Evolutionary conservation across 1,284 basidiomycete species (phyloP), one percentile per base, ranked within the genome.

Genomic region (Ganoderma lucidum): DNA sequence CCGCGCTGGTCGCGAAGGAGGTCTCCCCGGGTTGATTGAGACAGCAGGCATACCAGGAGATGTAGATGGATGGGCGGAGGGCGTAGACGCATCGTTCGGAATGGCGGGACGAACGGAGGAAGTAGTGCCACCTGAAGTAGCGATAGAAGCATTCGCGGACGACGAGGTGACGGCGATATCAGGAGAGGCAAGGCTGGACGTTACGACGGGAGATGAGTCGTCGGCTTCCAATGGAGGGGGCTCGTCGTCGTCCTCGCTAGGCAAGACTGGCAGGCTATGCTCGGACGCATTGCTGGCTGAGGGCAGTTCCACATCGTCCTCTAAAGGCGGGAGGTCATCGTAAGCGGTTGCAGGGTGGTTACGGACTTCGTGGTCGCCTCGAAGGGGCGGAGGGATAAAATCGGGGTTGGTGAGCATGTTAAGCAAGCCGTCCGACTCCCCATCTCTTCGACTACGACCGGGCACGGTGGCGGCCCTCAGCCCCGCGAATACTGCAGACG

Each of bases 321-420:
- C 72, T 6, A 73, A 42, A 28, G 70, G 53, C 35, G 72, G 70
- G 6, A 73, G 67, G 59, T 73, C 72, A 32, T 67, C 70, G 41
- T 71, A 68, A 10, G 53, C 8, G 2, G 41, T 30, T 10, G 63
- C 23, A 5, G 51, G 64, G 12, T 59, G 63, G 39, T 28, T 65
- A 12, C 32, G 37, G 35, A 60, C 65, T 30, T 44, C 64, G 41
- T 15, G 14, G 23, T 12, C 37, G 32, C 12, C 28, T 60, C 12
- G 48, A 23, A 42, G 42, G 59, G 55, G 37, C 58, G 42, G 55
- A 3, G 68, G 39, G 2, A 67, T 30, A 48, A 70, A 69, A 28
- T 69, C 67, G 28, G 59, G 56, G 42, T 69, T 70, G 23, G 62
- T 32, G 41, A 71, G 48, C 44, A 70, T 41, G 9, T 59, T 64